Percentiles rank a stretch among this genome's conserved stretches.
Evolutionary conservation across 768 basidiomycete species (phyloP).

Genomic region (Agrocybe praecox): DNA sequence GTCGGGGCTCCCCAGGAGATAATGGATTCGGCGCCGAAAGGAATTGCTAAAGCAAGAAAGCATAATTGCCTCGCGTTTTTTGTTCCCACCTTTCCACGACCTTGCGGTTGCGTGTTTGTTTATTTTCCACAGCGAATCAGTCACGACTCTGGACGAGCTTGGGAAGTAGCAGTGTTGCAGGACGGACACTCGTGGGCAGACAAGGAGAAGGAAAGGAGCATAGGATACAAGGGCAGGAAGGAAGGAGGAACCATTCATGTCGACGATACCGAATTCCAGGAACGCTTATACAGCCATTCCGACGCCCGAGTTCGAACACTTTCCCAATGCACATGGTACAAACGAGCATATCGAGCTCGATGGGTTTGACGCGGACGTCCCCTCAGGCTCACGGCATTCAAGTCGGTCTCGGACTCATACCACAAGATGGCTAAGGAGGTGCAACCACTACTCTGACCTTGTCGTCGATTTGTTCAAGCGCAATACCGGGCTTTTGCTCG

Average conservation of each 20-base stretch:
- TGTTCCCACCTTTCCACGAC: background rate
- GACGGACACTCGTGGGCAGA: background rate
- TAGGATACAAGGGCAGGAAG: background rate
- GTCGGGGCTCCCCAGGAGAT: too few relatives aligned
- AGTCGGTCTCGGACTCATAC: too few relatives aligned
- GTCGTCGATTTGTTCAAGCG: background rate
- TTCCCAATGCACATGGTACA: background rate
- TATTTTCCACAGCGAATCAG: too few relatives aligned
- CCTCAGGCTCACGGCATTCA: background rate
- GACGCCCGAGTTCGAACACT: background rate
- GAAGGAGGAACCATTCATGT: background rate
- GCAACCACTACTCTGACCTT: too few relatives aligned
- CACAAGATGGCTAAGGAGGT: too few relatives aligned
- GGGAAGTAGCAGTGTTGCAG: background rate
- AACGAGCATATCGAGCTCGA: background rate
- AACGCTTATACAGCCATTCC: background rate
- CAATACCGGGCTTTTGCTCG: constrained; percentile 64
- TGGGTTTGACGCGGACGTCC: background rate
- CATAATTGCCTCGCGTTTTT: background rate
- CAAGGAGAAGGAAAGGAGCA: too few relatives aligned
- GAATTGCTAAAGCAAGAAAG: background rate
- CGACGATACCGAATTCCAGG: background rate
- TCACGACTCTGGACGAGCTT: too few relatives aligned
- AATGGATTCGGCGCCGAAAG: too few relatives aligned
- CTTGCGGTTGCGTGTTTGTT: too few relatives aligned